Base-by-base conservation (phyloP, 2,329 filamentous ascomycete genomes). In the Knufia fluminis region DNA sequence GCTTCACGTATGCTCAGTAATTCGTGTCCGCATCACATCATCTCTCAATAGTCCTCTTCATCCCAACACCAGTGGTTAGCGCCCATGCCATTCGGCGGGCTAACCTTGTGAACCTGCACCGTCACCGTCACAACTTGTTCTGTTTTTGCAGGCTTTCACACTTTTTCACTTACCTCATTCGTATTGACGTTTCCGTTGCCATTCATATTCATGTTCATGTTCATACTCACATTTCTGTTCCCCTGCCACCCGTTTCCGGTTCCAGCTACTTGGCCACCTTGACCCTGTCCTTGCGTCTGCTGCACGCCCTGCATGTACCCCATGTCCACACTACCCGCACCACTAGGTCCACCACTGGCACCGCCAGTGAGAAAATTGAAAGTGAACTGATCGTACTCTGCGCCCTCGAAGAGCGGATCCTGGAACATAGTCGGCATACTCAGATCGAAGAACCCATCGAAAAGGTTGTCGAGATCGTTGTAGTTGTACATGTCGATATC, bases 371-470 rank as follows among this genome's bases (percentile, higher is more conserved):
- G 17, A 19, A 28, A 45, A 26, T 45, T 45, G 28, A 45, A 45
- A n/a, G 24, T 16, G 28, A 45, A 45, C 23, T 48, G 45, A 31
- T 48, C 43, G 33, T 55, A 59, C 14, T 54, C 51, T 16, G 54
- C 54, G 40, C 55, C 56, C 22, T 57, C 55, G 42, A 57, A 57
- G 8, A 59, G 33, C 20, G 56, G 54, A 36, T 57, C 56, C 41
- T 58, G 52, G 44, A 58, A 59, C 19, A 59, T 57, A 8, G 57
- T 59, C 26, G 57, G 57, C 52, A 58, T 58, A 32, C 51, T 54
- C 28, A 59, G 52, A 42, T 58, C 56, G 40, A 55, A 59, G 47
- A 59, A 58, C 36, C 56, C 56, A 22, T 58, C 57, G 49, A 59
- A 59, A 33, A 59, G 50, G 26, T 59, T 58, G 52, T 59, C 57